Evolutionary conservation across 345 rosid species (phyloP).

Genomic region (Lepidium sativum): DNA sequence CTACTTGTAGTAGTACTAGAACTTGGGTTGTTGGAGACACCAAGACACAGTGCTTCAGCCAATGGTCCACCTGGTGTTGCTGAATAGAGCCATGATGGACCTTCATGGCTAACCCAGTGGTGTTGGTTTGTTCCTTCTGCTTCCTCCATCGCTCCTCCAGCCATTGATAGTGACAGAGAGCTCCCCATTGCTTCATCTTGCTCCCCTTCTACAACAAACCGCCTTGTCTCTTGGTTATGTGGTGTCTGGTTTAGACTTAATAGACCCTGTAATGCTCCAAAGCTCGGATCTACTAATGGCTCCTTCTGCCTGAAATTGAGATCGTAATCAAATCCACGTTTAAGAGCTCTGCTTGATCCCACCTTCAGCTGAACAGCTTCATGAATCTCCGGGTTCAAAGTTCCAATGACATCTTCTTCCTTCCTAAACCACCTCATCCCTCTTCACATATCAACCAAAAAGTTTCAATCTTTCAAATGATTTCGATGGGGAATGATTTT

Average conservation of each 20-base stretch:
- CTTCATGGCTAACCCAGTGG: slow-evolving; percentile 26
- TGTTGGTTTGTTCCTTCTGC: slow-evolving; percentile 27
- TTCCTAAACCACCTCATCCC: slow-evolving; percentile 66
- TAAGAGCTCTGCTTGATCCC: slow-evolving; percentile 25
- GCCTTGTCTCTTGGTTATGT: slow-evolving; percentile 47
- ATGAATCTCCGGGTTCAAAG: slow-evolving; percentile 38
- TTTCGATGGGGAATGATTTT: not conserved
- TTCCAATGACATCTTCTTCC: slow-evolving; percentile 36
- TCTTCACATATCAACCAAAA: slow-evolving; percentile 41
- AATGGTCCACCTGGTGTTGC: slow-evolving; percentile 39
- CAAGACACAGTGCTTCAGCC: slow-evolving; percentile 43
- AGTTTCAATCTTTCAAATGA: not conserved
- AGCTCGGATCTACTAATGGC: slow-evolving; percentile 28
- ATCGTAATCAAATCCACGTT: slow-evolving; percentile 15
- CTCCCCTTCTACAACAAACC: slow-evolving; percentile 52
- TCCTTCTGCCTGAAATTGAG: slow-evolving; percentile 24
- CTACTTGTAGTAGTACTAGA: slow-evolving; percentile 25
- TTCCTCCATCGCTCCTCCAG: slow-evolving; percentile 36
- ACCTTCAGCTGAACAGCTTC: slow-evolving; percentile 21
- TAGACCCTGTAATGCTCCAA: slow-evolving; percentile 27
- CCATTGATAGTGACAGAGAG: slow-evolving; percentile 58
- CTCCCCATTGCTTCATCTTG: slow-evolving; percentile 29
- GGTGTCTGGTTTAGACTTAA: slow-evolving; percentile 28
- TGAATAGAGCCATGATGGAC: slow-evolving; percentile 30
- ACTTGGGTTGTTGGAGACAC: slow-evolving; percentile 29